Base-by-base conservation (phyloP, 306 rosid species). In the Ceratonia siliqua region DNA sequence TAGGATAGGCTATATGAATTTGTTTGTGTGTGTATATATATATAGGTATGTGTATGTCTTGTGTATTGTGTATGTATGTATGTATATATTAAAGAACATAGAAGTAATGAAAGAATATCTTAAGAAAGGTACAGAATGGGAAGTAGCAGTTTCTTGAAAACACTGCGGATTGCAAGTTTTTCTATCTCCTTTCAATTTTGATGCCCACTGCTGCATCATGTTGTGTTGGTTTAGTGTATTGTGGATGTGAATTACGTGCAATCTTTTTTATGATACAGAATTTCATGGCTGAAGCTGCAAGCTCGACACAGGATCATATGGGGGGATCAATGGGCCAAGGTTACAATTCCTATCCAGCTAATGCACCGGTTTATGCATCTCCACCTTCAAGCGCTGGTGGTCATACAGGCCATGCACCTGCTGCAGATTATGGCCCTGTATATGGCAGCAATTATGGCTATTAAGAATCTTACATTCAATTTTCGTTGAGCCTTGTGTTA, bases 211-310 rank as follows among this genome's bases (percentile, higher is more conserved):
- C 15, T 35, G 49, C 62, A 8, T 11, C 38, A 2, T 30, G 32
- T 66, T 18, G 17, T 13, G 70, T 12, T 25, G 62, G 10, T 68
- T 45, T 5, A 30, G 45, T 35, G 17, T 59, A 10, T 30, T 61
- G 13, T 43, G 52, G 35, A 33, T 30, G 25, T 70, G 48, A 73
- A 56, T 6, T 32, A 65, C 0, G 24, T 0, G 64, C 46, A 35
- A 71, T 52, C 38, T 63, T n/a, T 79, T 8, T 55, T 39, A 45
- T 68, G 81, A 64, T 66, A 63, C 88, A 84, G 90, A 86, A 86
- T 72, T 86, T 84, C 81, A 86, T 86, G 86, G 90, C 86, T 68
- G 88, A 83, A 78, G 90, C 90, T 56, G 90, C 90, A 27, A 81
- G 73, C 62, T 76, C 88, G 2, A 46, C 76, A 28, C 86, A 78